Evolutionary conservation across 2,329 filamentous ascomycete species (phyloP), one percentile per base, ranked within the genome.

Genomic region (Colletotrichum somersetense): DNA sequence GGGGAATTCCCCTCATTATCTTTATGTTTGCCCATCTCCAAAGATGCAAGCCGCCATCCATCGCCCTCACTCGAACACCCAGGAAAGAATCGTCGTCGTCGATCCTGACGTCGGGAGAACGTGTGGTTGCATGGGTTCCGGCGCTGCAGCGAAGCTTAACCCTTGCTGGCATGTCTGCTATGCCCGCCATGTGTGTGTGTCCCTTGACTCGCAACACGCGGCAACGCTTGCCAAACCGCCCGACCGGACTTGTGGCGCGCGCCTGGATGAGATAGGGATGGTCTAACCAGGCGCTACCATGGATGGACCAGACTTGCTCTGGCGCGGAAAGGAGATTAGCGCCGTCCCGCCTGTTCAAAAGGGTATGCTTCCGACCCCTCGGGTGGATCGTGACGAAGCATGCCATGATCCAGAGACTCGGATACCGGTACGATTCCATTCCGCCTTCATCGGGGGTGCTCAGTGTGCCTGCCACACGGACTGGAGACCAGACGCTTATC

Each of bases 161-260:
- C n/a, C 55, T 57, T 23, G 18, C 26, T 26, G 56, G 20, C 50
- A 35, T 38, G 30, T 48, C 23, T 48, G 42, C 12, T 11, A 30
- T 30, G 8, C 7, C 18, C 18, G 42, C 64, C 35, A 35, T 30
- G 48, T 67, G 38, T 62, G 57, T 67, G 11, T 12, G 38, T 14
- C 68, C 62, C 30, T 62, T 42, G 57, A 53, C 26, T 65, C 42
- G 38, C 6, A 33, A 2, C 23, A 16, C 63, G 56, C 33, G 33
- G 42, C 11, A 57, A 12, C 23, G 10, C 53, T 35, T 35, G 40
- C 35, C 38, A 53, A 6, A 46, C 44, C 8, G 8, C 20, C 50
- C n/a, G 18, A 44, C 40, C 10, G 35, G 20, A 8, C 23, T 3
- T 30, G 18, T 52, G 26, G 44, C 26, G 62, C 46, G 53, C 46